Evolutionary conservation across 2,329 filamentous ascomycete genomes (phyloP).

Genomic region (Onygena corvina): DNA sequence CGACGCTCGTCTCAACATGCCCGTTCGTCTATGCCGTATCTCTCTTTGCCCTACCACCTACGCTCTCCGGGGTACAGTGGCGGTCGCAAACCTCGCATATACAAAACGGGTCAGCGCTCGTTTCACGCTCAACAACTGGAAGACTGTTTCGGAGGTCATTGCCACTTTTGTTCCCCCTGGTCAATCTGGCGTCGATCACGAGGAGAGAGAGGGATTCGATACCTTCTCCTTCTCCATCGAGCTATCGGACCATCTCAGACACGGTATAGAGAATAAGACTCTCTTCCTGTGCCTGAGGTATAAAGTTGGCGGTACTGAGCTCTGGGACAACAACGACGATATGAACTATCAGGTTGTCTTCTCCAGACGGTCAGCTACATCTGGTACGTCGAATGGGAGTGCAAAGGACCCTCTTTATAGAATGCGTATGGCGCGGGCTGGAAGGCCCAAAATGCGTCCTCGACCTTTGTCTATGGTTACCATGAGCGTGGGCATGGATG

Average conservation of each 20-base stretch:
- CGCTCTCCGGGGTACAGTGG: slow-evolving; percentile 68
- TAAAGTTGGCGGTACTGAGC: slow-evolving; percentile 67
- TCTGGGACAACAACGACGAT: slow-evolving; percentile 85
- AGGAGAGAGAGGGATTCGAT: slow-evolving; percentile 51
- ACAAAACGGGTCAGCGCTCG: slow-evolving; percentile 80
- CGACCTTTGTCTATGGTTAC: background rate
- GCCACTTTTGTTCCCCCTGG: slow-evolving; percentile 81
- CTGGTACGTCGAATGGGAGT: background rate
- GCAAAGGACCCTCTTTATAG: background rate
- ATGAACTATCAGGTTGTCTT: slow-evolving; percentile 95
- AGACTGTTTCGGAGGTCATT: slow-evolving; percentile 85
- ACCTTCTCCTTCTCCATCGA: slow-evolving; percentile 92
- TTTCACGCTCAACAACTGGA: slow-evolving; percentile 97
- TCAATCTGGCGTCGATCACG: slow-evolving; percentile 38
- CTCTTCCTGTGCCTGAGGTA: slow-evolving; percentile 88
- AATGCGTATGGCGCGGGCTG: background rate
- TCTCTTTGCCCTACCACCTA: slow-evolving; percentile 83
- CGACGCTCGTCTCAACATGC: slow-evolving; percentile 42
- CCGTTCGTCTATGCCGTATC: slow-evolving; percentile 72
- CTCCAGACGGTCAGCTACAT: slow-evolving; percentile 39
- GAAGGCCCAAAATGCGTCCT: background rate
- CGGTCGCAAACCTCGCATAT: slow-evolving; percentile 79
- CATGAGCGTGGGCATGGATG: background rate
- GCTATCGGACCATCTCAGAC: slow-evolving; percentile 59
- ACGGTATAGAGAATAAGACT: slow-evolving; percentile 84